phyloP scores from a whole-genome alignment of 129 eudicot genomes.

The Heracleum sosnowskyi region DNA sequence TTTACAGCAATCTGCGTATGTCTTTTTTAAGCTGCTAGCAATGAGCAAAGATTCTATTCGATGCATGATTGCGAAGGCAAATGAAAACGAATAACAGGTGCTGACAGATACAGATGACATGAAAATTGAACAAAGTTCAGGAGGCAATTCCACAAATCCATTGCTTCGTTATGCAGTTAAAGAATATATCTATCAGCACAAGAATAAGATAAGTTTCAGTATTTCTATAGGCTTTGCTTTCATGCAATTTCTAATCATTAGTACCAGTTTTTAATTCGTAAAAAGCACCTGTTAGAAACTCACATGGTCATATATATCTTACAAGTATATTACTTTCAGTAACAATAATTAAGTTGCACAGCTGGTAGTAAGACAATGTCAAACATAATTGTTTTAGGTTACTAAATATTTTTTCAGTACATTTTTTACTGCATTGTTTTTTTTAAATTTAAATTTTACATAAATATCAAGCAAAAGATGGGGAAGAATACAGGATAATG shows the following conservation, averaged over 20 bases:
- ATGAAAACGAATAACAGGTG: slow-evolving; percentile 58
- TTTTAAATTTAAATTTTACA: neutral
- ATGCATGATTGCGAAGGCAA: slow-evolving; percentile 72
- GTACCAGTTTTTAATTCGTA: neutral
- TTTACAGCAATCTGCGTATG: slow-evolving; percentile 35
- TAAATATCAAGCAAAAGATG: neutral
- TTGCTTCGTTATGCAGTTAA: slow-evolving; percentile 47
- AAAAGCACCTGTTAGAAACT: neutral
- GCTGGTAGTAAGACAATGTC: neutral
- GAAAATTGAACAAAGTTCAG: slow-evolving; percentile 59
- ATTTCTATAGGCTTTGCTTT: neutral
- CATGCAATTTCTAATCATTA: neutral
- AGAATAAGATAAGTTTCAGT: neutral
- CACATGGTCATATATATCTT: too few species aligned
- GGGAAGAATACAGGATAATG: neutral
- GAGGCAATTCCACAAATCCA: slow-evolving; percentile 63
- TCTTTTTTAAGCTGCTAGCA: slow-evolving; percentile 53
- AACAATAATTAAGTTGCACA: neutral
- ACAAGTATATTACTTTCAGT: neutral
- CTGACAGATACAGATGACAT: slow-evolving; percentile 68
- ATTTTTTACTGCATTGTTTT: too few species aligned
- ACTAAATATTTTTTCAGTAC: too few species aligned
- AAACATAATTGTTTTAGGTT: neutral
- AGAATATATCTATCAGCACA: neutral
- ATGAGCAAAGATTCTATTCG: slow-evolving; percentile 69